Evolutionary conservation across 805 yeast genomes (phyloP).

Genomic region (Citeromyces matritensis): DNA sequence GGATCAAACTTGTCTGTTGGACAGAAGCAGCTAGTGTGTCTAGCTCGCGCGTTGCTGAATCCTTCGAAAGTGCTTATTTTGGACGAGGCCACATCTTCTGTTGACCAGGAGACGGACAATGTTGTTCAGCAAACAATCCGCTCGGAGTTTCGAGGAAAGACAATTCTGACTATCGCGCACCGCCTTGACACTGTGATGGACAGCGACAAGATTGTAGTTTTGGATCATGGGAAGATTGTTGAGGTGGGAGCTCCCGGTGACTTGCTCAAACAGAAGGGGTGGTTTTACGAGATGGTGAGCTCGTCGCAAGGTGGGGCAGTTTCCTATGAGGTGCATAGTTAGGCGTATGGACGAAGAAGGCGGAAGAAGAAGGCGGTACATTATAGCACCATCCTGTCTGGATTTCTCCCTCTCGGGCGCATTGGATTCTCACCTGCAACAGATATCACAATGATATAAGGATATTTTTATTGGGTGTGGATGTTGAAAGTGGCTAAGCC

Average conservation of each 20-base stretch:
- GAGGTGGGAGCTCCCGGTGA: slow-evolving; percentile 65
- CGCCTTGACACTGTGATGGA: slow-evolving; percentile 74
- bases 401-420: too few relatives aligned
- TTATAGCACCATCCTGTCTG: too few relatives aligned
- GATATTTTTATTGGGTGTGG: too few relatives aligned
- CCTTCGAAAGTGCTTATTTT: slow-evolving; percentile 49
- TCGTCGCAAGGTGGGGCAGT: too few relatives aligned
- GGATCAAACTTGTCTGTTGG: slow-evolving; percentile 73
- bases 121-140: slow-evolving; percentile 69
- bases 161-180: slow-evolving; percentile 77
- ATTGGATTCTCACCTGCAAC: too few relatives aligned
- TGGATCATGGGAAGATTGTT: slow-evolving; percentile 60
- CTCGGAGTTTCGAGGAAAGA: slow-evolving; percentile 57
- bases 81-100: slow-evolving; percentile 86
- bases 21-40: slow-evolving; percentile 75
- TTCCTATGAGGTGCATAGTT: too few relatives aligned
- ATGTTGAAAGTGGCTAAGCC: too few relatives aligned
- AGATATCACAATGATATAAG: too few relatives aligned
- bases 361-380: too few relatives aligned
- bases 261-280: slow-evolving; percentile 47
- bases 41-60: slow-evolving; percentile 63
- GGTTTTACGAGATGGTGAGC: too few relatives aligned
- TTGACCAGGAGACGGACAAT: slow-evolving; percentile 73
- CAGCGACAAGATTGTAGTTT: slow-evolving; percentile 61
- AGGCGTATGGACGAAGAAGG: too few relatives aligned